phyloP scores from a whole-genome alignment of 441 rosid species.

The Dalechampia spathulata region DNA sequence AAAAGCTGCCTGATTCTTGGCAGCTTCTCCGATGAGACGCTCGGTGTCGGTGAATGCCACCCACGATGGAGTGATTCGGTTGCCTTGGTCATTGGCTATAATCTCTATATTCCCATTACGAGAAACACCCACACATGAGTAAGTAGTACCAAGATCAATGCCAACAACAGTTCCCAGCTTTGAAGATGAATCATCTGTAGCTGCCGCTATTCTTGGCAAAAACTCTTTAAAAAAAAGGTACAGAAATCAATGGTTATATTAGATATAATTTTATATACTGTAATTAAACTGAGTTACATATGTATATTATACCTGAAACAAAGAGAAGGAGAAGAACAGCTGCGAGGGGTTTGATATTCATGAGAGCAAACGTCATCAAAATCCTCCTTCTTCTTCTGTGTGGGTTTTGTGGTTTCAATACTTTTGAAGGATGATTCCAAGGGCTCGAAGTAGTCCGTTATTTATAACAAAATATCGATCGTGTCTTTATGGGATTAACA shows the following conservation, averaged over 20 bases:
- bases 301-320: slow-evolving; percentile 34
- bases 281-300: too few species aligned
- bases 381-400: too few species aligned
- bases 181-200: slow-evolving; percentile 13
- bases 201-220: slow-evolving; percentile 20
- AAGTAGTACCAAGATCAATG: slow-evolving; percentile 54
- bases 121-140: slow-evolving; percentile 52
- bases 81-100: slow-evolving; percentile 62
- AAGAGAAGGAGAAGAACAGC: slow-evolving; percentile 13
- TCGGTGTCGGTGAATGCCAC: slow-evolving; percentile 53
- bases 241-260: too few species aligned
- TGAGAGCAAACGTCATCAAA: too few species aligned
- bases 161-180: slow-evolving; percentile 48
- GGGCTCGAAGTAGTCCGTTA: too few species aligned
- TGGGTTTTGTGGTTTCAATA: too few species aligned
- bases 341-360: neutral
- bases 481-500: too few species aligned
- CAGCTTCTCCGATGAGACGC: slow-evolving; percentile 50
- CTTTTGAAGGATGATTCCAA: too few species aligned
- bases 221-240: slow-evolving; percentile 22
- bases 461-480: too few species aligned
- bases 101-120: slow-evolving; percentile 39
- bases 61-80: slow-evolving; percentile 62
- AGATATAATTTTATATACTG: too few species aligned
- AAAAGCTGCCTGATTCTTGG: slow-evolving; percentile 52